Evolutionary conservation across 2,329 filamentous ascomycete species (phyloP), one percentile per base, ranked within the genome.

Genomic region (Aspergillus pseudoviridinutans): DNA sequence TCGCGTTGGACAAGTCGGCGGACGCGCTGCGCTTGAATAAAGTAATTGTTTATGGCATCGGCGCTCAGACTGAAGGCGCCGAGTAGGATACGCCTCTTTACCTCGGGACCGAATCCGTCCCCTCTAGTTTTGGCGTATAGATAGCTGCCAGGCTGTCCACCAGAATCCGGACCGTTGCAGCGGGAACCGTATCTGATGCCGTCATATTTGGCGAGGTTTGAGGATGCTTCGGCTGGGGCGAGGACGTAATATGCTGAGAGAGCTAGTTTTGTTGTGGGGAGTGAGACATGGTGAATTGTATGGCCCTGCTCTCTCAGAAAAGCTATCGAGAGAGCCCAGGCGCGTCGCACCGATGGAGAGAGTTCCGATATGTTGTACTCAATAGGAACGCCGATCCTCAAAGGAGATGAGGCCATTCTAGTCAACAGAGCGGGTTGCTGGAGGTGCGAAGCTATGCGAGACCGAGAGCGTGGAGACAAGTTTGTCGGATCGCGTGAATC

Each of bases 121-220:
- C 87, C 88, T 56, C 94, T 85, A 0, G 90, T 91, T 44, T 82
- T 80, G 0, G 92, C 86, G 72, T 94, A 97, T 1, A 96, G 79
- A 55, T 73, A 71, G 0, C 86, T 82, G 38, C 68, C 68, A 8
- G 63, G 46, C n/a, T 83, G 81, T 8, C 82, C 81, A 10, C 78
- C 79, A 5, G 82, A 78, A 56, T 84, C 85, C n/a, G 69, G 63
- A 9, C 68, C 68, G 9, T 76, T 72, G 1, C 73, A 77, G 29
- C 86, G 82, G 22, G 79, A 80, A 1, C 94, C 94, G 74, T 96
- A 99, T 10, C 94, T 88, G n/a, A 97, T 86, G 22, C 94, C 94
- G 67, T 99, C 95, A 73, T 97, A 99, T 72, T 96, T 97, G 57
- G 94, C 91, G 2, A 99, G 84, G 68, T 99, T 99, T 17, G 93